Evolutionary conservation across 352 stramenopile genomes (phyloP).

Genomic region (Phytophthora gonapodyides): DNA sequence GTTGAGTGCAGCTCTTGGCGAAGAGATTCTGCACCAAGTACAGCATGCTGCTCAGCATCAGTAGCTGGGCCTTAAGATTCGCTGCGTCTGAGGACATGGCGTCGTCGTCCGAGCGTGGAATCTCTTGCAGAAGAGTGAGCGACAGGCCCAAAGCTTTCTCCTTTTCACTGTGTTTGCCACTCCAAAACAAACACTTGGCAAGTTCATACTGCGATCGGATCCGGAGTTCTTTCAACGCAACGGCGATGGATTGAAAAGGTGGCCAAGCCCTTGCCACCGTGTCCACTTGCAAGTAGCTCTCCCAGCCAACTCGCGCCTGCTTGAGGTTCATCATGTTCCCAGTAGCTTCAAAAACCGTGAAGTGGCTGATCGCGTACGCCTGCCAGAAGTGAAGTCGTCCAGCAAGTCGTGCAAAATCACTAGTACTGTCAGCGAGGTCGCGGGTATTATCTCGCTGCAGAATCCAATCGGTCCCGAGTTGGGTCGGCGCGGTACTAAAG

Average conservation of each 20-base stretch:
- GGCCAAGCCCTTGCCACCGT: conserved; percentile 18
- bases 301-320: conserved; percentile 46
- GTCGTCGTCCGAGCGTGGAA: not conserved
- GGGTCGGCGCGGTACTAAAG: conserved; percentile 45
- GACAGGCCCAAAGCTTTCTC: conserved; percentile 24
- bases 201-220: conserved; percentile 43
- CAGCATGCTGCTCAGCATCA: conserved; percentile 54
- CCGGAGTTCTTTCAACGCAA: conserved; percentile 23
- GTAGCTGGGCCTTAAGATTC: conserved; percentile 30
- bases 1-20: conserved; percentile 17
- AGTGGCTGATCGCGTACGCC: conserved; percentile 59
- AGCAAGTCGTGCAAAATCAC: conserved; percentile 11
- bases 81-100: not conserved
- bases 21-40: conserved; percentile 35
- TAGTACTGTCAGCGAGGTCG: not conserved
- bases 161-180: conserved; percentile 30
- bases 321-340: conserved; percentile 48
- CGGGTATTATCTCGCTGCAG: conserved; percentile 8
- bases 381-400: conserved; percentile 57
- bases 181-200: conserved; percentile 47
- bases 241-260: conserved; percentile 16
- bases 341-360: conserved; percentile 53
- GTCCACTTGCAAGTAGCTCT: conserved; percentile 41
- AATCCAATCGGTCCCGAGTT: conserved; percentile 38
- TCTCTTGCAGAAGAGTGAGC: conserved; percentile 24